Evolutionary conservation across 805 yeast species (phyloP).

Genomic region (Candida glaebosa): DNA sequence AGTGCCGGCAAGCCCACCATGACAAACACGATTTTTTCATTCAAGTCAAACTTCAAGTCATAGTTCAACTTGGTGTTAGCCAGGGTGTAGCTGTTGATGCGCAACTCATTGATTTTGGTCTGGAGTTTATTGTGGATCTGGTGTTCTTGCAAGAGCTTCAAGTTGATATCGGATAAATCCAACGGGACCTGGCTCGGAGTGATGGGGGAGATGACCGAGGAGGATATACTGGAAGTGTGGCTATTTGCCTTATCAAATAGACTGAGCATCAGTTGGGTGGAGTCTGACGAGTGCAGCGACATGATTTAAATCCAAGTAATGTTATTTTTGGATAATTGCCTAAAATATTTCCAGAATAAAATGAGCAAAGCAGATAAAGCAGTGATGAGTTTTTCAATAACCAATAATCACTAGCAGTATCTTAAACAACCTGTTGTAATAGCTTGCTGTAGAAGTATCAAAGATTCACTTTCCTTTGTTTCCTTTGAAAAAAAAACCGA

Average conservation of each 20-base stretch:
- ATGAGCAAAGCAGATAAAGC: no score
- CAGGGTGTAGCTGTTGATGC: neutral
- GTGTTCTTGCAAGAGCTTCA: constrained; percentile 2
- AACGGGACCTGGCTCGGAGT: neutral
- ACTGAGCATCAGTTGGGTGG: constrained; percentile 4
- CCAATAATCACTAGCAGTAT: no score
- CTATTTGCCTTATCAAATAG: neutral
- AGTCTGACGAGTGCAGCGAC: constrained; percentile 3
- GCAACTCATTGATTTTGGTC: constrained; percentile 2
- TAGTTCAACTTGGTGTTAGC: neutral
- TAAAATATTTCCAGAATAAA: no score
- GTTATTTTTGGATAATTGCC: no score
- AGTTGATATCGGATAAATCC: constrained; percentile 3
- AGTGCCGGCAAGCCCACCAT: constrained; percentile 42
- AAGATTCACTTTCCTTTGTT: no score
- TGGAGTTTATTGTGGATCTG: constrained; percentile 4
- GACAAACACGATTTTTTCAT: constrained; percentile 16
- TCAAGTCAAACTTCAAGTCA: neutral
- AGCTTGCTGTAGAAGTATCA: no score
- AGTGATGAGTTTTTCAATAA: no score
- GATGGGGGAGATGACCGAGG: constrained; percentile 2
- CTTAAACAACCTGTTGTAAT: no score
- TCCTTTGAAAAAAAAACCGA: no score
- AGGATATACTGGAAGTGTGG: neutral
- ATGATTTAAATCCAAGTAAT: neutral